Percentiles rank a stretch among this genome's conserved stretches.
Conservation (phyloP, 2,329 filamentous ascomycete genomes). For the Didymella pomorum region DNA sequence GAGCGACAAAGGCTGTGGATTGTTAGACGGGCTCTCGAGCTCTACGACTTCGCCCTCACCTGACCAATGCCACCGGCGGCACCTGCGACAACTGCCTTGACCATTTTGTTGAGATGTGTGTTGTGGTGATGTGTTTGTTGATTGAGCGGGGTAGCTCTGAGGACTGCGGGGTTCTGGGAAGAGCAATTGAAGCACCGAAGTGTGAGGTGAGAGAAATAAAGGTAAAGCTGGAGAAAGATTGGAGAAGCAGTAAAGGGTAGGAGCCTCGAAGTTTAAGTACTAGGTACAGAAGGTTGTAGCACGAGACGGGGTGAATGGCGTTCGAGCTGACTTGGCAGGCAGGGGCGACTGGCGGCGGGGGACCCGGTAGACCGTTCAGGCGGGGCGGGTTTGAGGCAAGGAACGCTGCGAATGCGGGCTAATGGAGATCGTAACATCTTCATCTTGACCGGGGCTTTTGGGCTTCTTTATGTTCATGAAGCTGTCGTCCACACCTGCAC, state of each 20-base stretch:
- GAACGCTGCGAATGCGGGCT: constrained; percentile 15
- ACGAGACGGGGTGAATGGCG: constrained; percentile 34
- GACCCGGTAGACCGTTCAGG: constrained; percentile 11
- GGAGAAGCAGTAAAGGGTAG: constrained; percentile 22
- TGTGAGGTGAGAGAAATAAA: constrained; percentile 13
- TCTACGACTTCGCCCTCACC: constrained; percentile 60
- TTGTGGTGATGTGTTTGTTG: constrained; percentile 20
- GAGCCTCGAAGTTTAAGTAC: constrained; percentile 33
- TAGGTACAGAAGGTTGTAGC: constrained; percentile 38
- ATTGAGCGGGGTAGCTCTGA: constrained; percentile 28
- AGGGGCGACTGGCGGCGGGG: constrained; percentile 26
- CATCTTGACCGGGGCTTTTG: constrained; percentile 1
- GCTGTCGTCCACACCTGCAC: constrained; percentile 12
- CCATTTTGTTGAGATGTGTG: constrained; percentile 45
- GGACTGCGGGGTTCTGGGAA: constrained; percentile 17
- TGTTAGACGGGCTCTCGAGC: constrained; percentile 26
- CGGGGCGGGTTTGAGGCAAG: constrained; percentile 17
- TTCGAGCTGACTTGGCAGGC: constrained; percentile 19
- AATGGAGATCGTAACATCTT: constrained; percentile 17
- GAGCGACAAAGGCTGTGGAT: constrained; percentile 84
- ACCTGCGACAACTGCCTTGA: constrained; percentile 75
- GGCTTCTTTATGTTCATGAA: constrained; percentile 9
- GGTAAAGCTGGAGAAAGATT: constrained; percentile 17
- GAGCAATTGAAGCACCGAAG: constrained; percentile 31
- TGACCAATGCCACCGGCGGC: constrained; percentile 98